phyloP scores from a whole-genome alignment of 495 filamentous ascomycete species.

The Penicillium salamii region DNA sequence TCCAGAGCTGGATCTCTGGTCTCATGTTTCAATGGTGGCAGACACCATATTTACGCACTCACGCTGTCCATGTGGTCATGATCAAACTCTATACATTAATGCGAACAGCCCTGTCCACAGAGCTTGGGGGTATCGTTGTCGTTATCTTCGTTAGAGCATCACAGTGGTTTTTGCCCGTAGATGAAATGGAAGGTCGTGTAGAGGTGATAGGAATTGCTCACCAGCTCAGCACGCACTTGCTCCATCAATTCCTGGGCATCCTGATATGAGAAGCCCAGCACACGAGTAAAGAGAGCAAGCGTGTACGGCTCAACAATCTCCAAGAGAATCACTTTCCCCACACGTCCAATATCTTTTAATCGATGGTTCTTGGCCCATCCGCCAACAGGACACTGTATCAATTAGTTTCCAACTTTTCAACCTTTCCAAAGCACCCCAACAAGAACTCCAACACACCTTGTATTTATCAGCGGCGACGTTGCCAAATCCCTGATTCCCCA shows the following conservation, averaged over 20 bases:
- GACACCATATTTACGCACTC: too few species aligned
- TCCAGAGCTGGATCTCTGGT: neutral
- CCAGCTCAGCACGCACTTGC: slow-evolving; percentile 33
- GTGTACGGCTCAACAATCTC: slow-evolving; percentile 52
- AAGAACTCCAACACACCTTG: slow-evolving; percentile 27
- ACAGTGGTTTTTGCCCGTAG: slow-evolving; percentile 38
- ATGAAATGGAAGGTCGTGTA: slow-evolving; percentile 39
- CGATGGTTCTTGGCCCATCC: slow-evolving; percentile 49
- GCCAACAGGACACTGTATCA: slow-evolving; percentile 38
- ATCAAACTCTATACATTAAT: slow-evolving; percentile 13
- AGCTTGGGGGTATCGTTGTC: slow-evolving; percentile 13
- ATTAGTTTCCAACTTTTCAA: too few species aligned
- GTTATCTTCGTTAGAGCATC: slow-evolving; percentile 3
- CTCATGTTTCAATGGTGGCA: neutral
- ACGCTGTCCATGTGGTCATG: neutral
- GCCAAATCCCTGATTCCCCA: slow-evolving; percentile 32
- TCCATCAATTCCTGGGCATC: slow-evolving; percentile 34
- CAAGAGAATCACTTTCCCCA: slow-evolving; percentile 32
- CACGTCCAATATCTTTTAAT: slow-evolving; percentile 49
- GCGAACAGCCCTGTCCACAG: slow-evolving; percentile 9
- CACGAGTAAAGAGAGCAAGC: slow-evolving; percentile 53
- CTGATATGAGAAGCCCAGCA: slow-evolving; percentile 44
- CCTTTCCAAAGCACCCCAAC: too few species aligned
- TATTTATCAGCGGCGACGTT: slow-evolving; percentile 39
- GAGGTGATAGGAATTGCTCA: slow-evolving; percentile 29